Base-by-base conservation (phyloP, 148 eudicot species). In the Polygonum maritimum region DNA sequence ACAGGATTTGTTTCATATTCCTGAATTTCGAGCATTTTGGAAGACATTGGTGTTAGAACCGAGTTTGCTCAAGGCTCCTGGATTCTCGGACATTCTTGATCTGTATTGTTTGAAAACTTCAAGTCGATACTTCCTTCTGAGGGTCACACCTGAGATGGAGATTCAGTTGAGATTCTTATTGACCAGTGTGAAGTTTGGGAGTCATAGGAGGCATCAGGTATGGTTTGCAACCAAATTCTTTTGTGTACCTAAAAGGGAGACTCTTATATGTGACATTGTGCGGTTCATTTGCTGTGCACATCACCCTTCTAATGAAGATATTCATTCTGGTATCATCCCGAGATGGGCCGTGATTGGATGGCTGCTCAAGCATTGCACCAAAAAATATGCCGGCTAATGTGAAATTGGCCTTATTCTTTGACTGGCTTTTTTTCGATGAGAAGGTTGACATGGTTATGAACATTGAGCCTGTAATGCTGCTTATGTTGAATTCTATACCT, bases 271-370 rank as follows among this genome's bases (percentile, higher is more conserved):
- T 31, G 98, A 94, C 79, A 90, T 94, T 31, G 94, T 94, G 55
- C 89, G 96, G 26, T 94, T 90, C 75, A 83, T 94, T 47, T 94
- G 98, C 39, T 88, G 97, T 81, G 83, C 87, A 1, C 93, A 88
- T 78, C 97, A 94, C 79, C 98, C 98, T 49, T 70, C 93, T 14
- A 92, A 90, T 71, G 93, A 94, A 72, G 81, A 88, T 19, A 89
- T 90, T 49, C 86, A 85, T 38, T 92, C 98, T 3, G 90, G 79
- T 72, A 82, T 92, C 7, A 82, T 89, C 60, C 98, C 93, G 1
- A 88, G 98, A 84, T 94, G 98, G 98, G 97, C 91, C 80, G 86
- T 92, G 48, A 83, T 94, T 48, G 98, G 97, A 57, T 92, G 97
- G 98, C 75, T 94, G 80, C 78, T 94, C 76, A 83, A 74, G 54